Base-by-base conservation (phyloP, 768 basidiomycete genomes). In the Sutorius australiensis region DNA sequence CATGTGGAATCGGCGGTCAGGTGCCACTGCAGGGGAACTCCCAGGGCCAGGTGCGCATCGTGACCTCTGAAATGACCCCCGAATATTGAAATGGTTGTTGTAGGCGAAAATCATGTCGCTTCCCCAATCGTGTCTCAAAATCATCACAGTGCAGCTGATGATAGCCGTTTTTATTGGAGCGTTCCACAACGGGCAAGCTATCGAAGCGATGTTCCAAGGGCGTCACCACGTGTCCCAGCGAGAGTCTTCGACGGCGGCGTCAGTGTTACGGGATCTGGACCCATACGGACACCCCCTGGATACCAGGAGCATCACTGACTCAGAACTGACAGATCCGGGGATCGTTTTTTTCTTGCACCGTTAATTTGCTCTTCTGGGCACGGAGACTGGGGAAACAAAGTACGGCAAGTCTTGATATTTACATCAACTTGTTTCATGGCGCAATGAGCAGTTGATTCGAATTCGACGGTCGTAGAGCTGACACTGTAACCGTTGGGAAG, bases 161-260 rank as follows among this genome's bases (percentile, higher is more conserved):
- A 37, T 37, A 5, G 24, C 12, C n/a, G n/a, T 14, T 17, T 8
- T 17, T 17, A 34, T 50, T 10, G 11, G 24, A 33, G 37, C 21
- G 17, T 19, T 32, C 38, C 31, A 1, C 51, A 51, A 12, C 37
- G 14, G 27, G 50, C 32, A 11, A 5, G 2, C 6, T 9, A 10
- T 11, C 32, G 27, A 19, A 30, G 27, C 2, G 24, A 31, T 12
- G 10, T 30, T 21, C 46, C 27, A 17, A 34, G 13, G n/a, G n/a
- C 16, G 5, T 17, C 47, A 5, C 19, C 51, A 3, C 36, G 27
- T 11, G 13, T 27, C 16, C 54, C 48, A n/a, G 30, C 24, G 30
- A 58, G 39, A 38, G 33, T 39, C 10, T n/a, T 24, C 48, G 59
- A 53, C 19, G 42, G 46, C 17, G 51, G 50, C 4, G 46, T 46